Conservation (phyloP, 805 yeast genomes). For the Ogataea nitratoaversa region DNA sequence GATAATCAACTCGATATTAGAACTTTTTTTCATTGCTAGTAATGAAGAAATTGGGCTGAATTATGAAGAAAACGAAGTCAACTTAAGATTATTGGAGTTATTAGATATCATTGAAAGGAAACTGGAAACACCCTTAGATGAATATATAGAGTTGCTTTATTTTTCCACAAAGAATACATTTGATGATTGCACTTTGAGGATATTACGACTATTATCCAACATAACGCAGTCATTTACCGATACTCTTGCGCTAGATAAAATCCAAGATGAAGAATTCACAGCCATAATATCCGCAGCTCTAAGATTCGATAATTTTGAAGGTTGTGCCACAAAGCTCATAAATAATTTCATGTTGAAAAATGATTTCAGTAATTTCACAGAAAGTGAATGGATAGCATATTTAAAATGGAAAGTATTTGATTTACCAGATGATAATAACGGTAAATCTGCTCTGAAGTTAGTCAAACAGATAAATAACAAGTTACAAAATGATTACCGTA, state of each 20-base stretch:
- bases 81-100: conserved; percentile 14
- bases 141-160: conserved; percentile 27
- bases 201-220: conserved; percentile 18
- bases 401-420: conserved; percentile 20
- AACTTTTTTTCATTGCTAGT: conserved; percentile 25
- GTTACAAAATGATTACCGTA: conserved; percentile 7
- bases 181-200: conserved; percentile 19
- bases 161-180: conserved; percentile 27
- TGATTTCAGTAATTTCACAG: conserved; percentile 10
- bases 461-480: conserved; percentile 20
- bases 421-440: conserved; percentile 6
- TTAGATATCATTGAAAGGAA: conserved; percentile 18
- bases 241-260: conserved; percentile 4
- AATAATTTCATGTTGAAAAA: conserved; percentile 7
- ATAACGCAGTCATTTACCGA: conserved; percentile 6
- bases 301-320: conserved; percentile 15
- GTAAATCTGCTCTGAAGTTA: conserved; percentile 32
- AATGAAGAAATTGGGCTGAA: conserved; percentile 26
- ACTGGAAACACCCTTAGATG: conserved; percentile 16
- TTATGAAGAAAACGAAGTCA: conserved; percentile 25
- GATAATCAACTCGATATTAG: conserved; percentile 13
- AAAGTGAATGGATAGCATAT: conserved; percentile 25
- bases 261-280: conserved; percentile 25
- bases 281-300: conserved; percentile 24
- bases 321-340: conserved; percentile 16